phyloP scores from a whole-genome alignment of 768 basidiomycete species.

The Hypsizygus marmoreus region DNA sequence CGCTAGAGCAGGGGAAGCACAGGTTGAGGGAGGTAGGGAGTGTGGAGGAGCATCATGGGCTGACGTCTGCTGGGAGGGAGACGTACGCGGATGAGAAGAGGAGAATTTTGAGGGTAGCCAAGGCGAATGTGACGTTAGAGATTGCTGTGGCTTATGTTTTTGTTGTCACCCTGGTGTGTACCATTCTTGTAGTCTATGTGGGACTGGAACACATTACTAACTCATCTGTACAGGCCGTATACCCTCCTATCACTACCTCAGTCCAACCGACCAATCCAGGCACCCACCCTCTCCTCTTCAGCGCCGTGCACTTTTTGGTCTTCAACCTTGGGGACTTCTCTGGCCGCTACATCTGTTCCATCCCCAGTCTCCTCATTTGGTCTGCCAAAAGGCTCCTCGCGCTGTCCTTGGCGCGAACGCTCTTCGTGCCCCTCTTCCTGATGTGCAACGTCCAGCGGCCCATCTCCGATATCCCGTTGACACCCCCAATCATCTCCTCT shows the following conservation, averaged over 20 bases:
- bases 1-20: slow-evolving; percentile 41
- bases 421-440: slow-evolving; percentile 88
- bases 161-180: slow-evolving; percentile 73
- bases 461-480: slow-evolving; percentile 24
- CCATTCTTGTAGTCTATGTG: background rate
- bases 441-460: slow-evolving; percentile 79
- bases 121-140: slow-evolving; percentile 69
- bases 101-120: slow-evolving; percentile 54
- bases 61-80: slow-evolving; percentile 34
- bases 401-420: slow-evolving; percentile 67
- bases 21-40: slow-evolving; percentile 19
- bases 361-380: slow-evolving; percentile 69
- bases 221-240: slow-evolving; percentile 63
- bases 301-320: slow-evolving; percentile 71
- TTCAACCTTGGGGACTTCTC: slow-evolving; percentile 74
- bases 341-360: slow-evolving; percentile 69
- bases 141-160: slow-evolving; percentile 78
- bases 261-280: slow-evolving; percentile 64
- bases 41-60: slow-evolving; percentile 34
- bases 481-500: slow-evolving; percentile 65
- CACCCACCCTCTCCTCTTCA: slow-evolving; percentile 84
- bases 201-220: slow-evolving; percentile 6
- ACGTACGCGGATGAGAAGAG: slow-evolving; percentile 35
- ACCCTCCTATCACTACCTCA: slow-evolving; percentile 82
- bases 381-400: slow-evolving; percentile 60